A percentile compares a stretch with the other conserved stretches of the same genome.
Conservation (phyloP, 2,329 filamentous ascomycete genomes). For the Fusarium sororula region DNA sequence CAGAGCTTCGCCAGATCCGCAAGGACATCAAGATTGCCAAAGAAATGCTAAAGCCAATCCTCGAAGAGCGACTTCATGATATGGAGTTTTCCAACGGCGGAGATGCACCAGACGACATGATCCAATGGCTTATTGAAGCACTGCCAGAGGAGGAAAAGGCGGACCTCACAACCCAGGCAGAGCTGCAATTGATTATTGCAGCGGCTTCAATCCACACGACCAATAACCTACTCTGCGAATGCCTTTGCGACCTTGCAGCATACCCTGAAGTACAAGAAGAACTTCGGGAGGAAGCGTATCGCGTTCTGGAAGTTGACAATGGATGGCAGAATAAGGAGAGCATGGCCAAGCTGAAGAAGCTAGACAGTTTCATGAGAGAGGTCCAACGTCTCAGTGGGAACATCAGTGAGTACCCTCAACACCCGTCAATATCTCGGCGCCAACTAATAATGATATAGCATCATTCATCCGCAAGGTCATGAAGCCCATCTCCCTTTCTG, state of each 20-base stretch:
- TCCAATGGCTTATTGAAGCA: conserved; percentile 56
- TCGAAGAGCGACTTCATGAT: conserved; percentile 56
- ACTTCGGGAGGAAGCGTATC: conserved; percentile 58
- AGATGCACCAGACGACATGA: conserved; percentile 52
- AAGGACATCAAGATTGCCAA: conserved; percentile 55
- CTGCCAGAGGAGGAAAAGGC: conserved; percentile 51
- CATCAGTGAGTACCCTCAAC: conserved; percentile 49
- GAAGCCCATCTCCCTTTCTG: conserved; percentile 55
- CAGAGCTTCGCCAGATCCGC: conserved; percentile 56
- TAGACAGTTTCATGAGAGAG: conserved; percentile 61
- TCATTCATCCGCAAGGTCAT: conserved; percentile 58
- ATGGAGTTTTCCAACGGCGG: conserved; percentile 50
- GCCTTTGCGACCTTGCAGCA: conserved; percentile 60
- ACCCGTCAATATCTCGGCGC: background rate
- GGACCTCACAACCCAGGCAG: conserved; percentile 51
- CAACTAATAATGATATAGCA: conserved; percentile 44
- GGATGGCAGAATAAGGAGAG: conserved; percentile 55
- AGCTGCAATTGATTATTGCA: conserved; percentile 56
- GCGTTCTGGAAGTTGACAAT: conserved; percentile 52
- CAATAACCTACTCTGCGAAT: conserved; percentile 56
- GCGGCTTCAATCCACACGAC: conserved; percentile 58
- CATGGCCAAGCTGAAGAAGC: conserved; percentile 55
- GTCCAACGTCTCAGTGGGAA: conserved; percentile 52
- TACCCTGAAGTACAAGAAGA: conserved; percentile 58
- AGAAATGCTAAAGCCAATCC: conserved; percentile 55